Evolutionary conservation across 2,329 filamentous ascomycete genomes (phyloP), one percentile per base, ranked within the genome.

Genomic region (Sporothrix brasiliensis): DNA sequence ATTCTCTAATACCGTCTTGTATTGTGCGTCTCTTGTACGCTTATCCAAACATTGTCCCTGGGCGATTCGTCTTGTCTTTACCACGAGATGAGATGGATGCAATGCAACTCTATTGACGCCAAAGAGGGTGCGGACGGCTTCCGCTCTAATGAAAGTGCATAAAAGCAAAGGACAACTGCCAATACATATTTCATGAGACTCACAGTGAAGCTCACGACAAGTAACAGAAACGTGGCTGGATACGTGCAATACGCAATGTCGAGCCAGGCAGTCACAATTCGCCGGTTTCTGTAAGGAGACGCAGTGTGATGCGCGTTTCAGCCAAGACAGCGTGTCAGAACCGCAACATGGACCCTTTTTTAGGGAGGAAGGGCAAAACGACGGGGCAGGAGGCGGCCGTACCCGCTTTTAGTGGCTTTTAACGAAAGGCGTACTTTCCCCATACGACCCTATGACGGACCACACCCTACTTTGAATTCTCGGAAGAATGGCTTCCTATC

Each of bases 261-360:
- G 27, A 53, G 19, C 19, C 9, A 6, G 27, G 16, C 6, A 41
- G 10, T 34, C 16, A 30, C 19, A 53, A 63, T 24, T 63, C 30
- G 21, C n/a, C 19, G 30, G 63, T 50, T 71, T 13, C 13, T 44
- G 47, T 53, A 24, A 63, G 58, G 49, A 63, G 56, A 58, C 30
- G 56, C 69, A 69, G 65, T 44, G 60, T 21, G 53, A 52, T 70
- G 67, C 50, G 63, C 66, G 75, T 76, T 76, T 76, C 73, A 76
- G 73, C 73, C 54, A 54, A 70, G 73, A 34, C 44, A 73, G 74
- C 72, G 74, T 76, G 71, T 75, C 74, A 74, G 69, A 72, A 69
- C 61, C 69, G 54, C 72, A 72, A 60, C 69, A 70, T 70, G 63
- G 71, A 61, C 71, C 56, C 63, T 56, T 65, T 41, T 30, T 30